Conservation (phyloP, 2,329 filamentous ascomycete species). For the Aspergillus neoniger region DNA sequence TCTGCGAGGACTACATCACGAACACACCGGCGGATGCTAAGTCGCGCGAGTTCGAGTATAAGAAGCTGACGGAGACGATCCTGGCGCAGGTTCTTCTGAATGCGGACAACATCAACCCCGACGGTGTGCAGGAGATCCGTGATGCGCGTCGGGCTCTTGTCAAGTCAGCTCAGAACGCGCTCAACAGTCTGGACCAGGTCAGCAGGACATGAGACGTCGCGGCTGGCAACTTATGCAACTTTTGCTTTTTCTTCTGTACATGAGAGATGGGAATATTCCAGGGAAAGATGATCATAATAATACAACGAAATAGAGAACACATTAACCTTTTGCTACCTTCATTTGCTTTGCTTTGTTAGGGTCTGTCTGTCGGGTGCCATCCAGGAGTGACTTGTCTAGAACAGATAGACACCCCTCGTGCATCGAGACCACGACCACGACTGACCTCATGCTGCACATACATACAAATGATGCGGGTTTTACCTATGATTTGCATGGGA, state of each 20-base stretch:
- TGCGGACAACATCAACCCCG: slow-evolving; percentile 72
- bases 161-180: slow-evolving; percentile 43
- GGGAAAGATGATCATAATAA: slow-evolving; percentile 4
- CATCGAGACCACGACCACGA: neutral
- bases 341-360: slow-evolving; percentile 8
- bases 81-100: slow-evolving; percentile 48
- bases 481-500: neutral
- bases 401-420: neutral
- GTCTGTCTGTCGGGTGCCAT: neutral
- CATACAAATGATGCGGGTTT: too few relatives aligned
- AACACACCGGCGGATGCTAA: slow-evolving; percentile 44
- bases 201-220: slow-evolving; percentile 15
- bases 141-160: slow-evolving; percentile 51
- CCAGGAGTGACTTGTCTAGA: too few relatives aligned
- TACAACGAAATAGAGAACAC: neutral
- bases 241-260: slow-evolving; percentile 4
- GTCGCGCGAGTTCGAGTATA: slow-evolving; percentile 46
- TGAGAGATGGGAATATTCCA: neutral
- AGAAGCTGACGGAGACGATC: slow-evolving; percentile 47
- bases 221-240: neutral
- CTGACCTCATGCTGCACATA: neutral
- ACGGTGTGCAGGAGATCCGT: slow-evolving; percentile 61
- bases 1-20: slow-evolving; percentile 41
- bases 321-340: neutral
- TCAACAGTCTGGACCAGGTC: slow-evolving; percentile 41